A percentile compares a stretch with the other conserved stretches of the same genome.
Conservation (phyloP, 2,329 filamentous ascomycete species). For the Diaporthe nobilis region DNA sequence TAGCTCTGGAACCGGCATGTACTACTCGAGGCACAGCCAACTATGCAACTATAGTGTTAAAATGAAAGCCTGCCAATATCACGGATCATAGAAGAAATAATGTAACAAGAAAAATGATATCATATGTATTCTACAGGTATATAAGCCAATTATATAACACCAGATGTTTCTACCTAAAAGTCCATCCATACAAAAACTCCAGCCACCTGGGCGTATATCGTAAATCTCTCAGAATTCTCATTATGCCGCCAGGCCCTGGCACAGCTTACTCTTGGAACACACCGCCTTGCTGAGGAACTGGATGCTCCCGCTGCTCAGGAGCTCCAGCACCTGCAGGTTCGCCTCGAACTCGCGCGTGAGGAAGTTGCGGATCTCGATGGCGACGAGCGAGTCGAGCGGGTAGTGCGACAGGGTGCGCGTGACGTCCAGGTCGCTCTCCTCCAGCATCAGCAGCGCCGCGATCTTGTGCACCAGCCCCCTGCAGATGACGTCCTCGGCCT, state of each 20-base stretch:
- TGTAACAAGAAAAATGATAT: neutral
- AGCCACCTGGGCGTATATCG: neutral
- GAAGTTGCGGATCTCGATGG: constrained; percentile 51
- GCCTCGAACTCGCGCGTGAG: constrained; percentile 62
- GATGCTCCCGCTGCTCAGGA: constrained; percentile 66
- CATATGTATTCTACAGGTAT: neutral
- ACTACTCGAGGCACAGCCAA: no score
- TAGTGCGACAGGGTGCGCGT: constrained; percentile 47
- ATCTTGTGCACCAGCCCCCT: constrained; percentile 64
- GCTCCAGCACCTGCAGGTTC: constrained; percentile 68
- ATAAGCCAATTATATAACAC: neutral
- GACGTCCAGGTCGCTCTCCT: constrained; percentile 46
- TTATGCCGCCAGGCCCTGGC: neutral
- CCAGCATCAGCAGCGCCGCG: constrained; percentile 65
- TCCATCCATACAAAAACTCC: neutral
- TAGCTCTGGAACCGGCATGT: no score
- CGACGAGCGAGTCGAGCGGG: constrained; percentile 49
- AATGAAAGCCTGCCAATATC: no score
- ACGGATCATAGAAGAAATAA: no score
- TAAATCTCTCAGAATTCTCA: neutral
- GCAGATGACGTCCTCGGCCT: constrained; percentile 62
- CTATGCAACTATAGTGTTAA: no score
- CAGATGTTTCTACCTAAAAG: neutral
- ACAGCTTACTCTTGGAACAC: constrained; percentile 61
- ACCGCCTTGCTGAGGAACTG: constrained; percentile 63